Evolutionary conservation across 2,329 filamentous ascomycete species (phyloP), one percentile per base, ranked within the genome.

Genomic region (Rhytidhysteron rufulum): DNA sequence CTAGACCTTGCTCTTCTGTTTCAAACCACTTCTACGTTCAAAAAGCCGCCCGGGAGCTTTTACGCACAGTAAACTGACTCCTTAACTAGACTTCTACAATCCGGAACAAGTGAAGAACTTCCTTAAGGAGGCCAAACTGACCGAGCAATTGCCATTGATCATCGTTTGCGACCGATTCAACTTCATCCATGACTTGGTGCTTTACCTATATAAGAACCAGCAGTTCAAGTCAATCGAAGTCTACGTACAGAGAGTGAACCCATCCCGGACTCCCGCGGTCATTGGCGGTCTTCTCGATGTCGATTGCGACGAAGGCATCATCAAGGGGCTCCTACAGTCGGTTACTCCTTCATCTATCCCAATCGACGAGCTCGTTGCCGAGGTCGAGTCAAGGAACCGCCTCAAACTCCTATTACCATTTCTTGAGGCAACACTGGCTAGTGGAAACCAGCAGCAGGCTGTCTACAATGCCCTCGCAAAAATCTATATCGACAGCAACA

Each of bases 151-250:
- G 31, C 93, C 93, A 31, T 75, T 98, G 40, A 98, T 98, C 70
- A 96, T 97, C 55, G 89, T 98, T 43, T 98, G 94, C 70, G 93
- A 98, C 63, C 88, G 91, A n/a, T 96, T 94, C 79, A 95, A 97
- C 73, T 95, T 98, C 60, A 88, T 97, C 31, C 93, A 98, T 61
- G 93, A 98, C 60, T 71, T 98, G 60, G 88, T 98, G 32, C 79
- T 98, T 17, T 96, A 93, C 70, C 80, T 98, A 7, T 98, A 98
- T 75, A 93, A 97, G 76, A 95, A 95, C 70, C 91, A 98, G 69
- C 91, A 97, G 63, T 98, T 96, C 79, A 89, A 95, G 72, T 95
- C 93, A 1, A 98, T 98, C 50, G 93, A 98, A 71, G 84, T 94
- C 8, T 98, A 98, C 55, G 93, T 98, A 20, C 93, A 98, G 74